Conservation (phyloP, 108 stramenopile species). For the Cylindrotheca fusiformis region DNA sequence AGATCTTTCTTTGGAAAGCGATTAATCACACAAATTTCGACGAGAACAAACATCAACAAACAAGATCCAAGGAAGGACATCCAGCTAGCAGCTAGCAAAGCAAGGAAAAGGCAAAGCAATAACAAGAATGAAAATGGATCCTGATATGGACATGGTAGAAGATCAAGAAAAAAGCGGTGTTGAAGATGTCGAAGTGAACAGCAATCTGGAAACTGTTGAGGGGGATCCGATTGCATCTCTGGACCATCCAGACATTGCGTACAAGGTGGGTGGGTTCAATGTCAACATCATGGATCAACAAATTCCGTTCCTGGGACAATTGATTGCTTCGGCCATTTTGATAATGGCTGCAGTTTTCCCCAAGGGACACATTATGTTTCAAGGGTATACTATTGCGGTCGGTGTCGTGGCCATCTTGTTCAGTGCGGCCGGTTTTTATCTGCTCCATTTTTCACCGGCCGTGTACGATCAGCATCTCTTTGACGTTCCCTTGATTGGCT, state of each 20-base stretch:
- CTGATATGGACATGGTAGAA: neutral
- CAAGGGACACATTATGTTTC: too few species aligned
- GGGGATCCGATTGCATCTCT: too few species aligned
- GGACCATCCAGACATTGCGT: too few species aligned
- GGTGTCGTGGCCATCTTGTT: constrained; percentile 21
- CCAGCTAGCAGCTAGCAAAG: too few species aligned
- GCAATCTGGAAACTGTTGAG: neutral
- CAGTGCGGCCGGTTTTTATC: constrained; percentile 7
- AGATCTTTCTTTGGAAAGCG: too few species aligned
- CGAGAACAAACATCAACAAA: too few species aligned
- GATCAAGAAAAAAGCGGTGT: neutral
- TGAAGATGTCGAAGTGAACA: neutral
- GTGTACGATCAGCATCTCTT: constrained; percentile 7
- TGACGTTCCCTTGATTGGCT: constrained; percentile 2
- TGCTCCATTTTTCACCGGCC: neutral
- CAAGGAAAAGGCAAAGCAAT: too few species aligned
- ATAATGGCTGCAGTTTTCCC: too few species aligned
- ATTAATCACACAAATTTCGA: too few species aligned
- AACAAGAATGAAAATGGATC: too few species aligned
- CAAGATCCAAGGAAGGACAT: too few species aligned
- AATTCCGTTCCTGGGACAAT: constrained; percentile 30
- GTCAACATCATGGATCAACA: constrained; percentile 13
- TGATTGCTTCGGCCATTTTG: constrained; percentile 35
- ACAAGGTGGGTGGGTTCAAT: constrained; percentile 4
- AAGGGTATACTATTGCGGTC: constrained; percentile 38